These are phyloP conservation scores for Pichia sp. DNA, from an alignment of 1,139 yeast genomes.

Conservation along the genomic window DNA sequence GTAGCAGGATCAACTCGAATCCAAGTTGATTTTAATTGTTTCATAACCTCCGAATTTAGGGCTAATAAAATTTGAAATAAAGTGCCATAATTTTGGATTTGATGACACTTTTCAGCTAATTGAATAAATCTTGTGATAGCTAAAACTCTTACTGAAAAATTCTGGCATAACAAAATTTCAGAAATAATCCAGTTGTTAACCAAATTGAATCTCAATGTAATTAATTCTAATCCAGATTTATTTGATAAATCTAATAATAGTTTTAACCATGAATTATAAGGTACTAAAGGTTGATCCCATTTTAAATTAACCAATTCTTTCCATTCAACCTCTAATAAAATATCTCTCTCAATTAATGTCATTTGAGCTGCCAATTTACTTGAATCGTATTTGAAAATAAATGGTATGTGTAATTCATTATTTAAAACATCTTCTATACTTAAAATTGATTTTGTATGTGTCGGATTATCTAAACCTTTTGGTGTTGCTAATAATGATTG, in stretches of 20 bases:
- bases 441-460: constrained; percentile 10
- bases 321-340: constrained; percentile 86
- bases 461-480: constrained; percentile 10
- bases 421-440: constrained; percentile 35
- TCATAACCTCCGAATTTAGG: constrained; percentile 64
- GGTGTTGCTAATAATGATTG: constrained; percentile 26
- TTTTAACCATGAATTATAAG: constrained; percentile 84
- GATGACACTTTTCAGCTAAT: constrained; percentile 65
- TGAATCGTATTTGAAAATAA: constrained; percentile 67
- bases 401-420: constrained; percentile 59
- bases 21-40: constrained; percentile 70
- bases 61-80: constrained; percentile 84
- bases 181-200: constrained; percentile 92
- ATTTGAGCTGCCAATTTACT: constrained; percentile 66
- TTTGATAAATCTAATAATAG: constrained; percentile 40
- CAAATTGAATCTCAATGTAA: constrained; percentile 81
- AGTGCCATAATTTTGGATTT: constrained; percentile 77
- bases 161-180: constrained; percentile 67
- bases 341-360: constrained; percentile 80
- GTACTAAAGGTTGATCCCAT: constrained; percentile 62
- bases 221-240: constrained; percentile 71
- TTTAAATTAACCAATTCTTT: constrained; percentile 73
- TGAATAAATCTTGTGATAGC: constrained; percentile 78
- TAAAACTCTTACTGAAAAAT: constrained; percentile 51
- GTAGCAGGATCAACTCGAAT: constrained; percentile 48